Conservation (phyloP, 2,329 filamentous ascomycete genomes). For the Fusarium nelsonii region DNA sequence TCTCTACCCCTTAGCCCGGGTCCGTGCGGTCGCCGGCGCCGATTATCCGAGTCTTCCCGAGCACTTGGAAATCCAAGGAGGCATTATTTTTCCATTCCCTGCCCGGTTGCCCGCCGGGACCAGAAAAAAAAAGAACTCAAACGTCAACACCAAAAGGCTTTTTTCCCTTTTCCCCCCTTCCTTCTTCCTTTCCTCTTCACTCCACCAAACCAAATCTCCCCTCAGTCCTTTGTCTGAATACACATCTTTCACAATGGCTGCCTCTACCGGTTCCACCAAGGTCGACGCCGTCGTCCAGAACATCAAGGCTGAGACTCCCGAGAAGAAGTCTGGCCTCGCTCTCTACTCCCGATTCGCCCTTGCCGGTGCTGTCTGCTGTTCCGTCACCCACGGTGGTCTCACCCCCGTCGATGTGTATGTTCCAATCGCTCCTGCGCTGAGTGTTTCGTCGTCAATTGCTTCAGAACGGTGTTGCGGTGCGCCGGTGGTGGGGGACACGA, state of each 20-base stretch:
- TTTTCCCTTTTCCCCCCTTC: slow-evolving; percentile 25
- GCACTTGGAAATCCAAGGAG: slow-evolving; percentile 31
- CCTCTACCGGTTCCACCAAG: slow-evolving; percentile 58
- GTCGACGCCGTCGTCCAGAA: slow-evolving; percentile 60
- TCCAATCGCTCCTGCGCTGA: neutral
- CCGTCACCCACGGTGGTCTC: slow-evolving; percentile 88
- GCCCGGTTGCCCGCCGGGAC: slow-evolving; percentile 20
- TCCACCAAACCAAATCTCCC: slow-evolving; percentile 46
- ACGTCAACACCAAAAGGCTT: slow-evolving; percentile 35
- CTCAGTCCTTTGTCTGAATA: slow-evolving; percentile 50
- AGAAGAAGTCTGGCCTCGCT: slow-evolving; percentile 64
- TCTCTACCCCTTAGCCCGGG: slow-evolving; percentile 45
- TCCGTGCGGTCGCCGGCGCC: slow-evolving; percentile 47
- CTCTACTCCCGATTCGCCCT: slow-evolving; percentile 98
- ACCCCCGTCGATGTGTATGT: slow-evolving; percentile 21
- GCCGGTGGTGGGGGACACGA: slow-evolving; percentile 13
- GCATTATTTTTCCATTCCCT: slow-evolving; percentile 43
- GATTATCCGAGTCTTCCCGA: slow-evolving; percentile 52
- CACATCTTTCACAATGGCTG: slow-evolving; percentile 58
- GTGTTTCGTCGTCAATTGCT: slow-evolving; percentile 38
- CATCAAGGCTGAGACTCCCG: slow-evolving; percentile 56
- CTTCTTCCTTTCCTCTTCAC: slow-evolving; percentile 24
- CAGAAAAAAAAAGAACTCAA: slow-evolving; percentile 48
- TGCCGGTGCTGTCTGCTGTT: slow-evolving; percentile 97
- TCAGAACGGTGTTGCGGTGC: slow-evolving; percentile 8